A percentile compares a stretch with the other conserved stretches of the same genome.
Evolutionary conservation across 257 asterid genomes (phyloP).

Genomic region (Paulownia fortunei): DNA sequence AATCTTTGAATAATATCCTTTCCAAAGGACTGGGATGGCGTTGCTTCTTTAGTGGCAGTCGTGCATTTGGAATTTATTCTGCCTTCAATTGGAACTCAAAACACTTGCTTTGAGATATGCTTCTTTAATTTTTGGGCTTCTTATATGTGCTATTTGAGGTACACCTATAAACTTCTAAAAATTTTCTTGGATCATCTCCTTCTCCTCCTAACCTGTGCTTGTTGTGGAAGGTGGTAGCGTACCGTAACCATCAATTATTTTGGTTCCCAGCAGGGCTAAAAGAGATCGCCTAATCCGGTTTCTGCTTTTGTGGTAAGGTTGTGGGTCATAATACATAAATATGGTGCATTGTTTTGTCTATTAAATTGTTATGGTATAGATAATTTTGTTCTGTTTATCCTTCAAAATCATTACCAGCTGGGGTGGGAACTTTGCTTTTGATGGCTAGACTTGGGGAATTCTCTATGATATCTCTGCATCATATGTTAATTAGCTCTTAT

Average conservation of each 20-base stretch:
- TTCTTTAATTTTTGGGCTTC: constrained; percentile 2
- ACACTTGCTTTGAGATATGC: neutral
- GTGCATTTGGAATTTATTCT: neutral
- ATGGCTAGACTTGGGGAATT: too few species aligned
- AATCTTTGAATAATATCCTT: neutral
- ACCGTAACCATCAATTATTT: neutral
- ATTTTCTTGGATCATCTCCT: neutral
- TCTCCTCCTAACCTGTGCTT: neutral
- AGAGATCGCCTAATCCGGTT: neutral
- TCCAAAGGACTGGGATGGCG: neutral
- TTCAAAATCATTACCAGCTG: too few species aligned
- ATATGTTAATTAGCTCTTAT: too few species aligned
- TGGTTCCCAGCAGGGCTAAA: neutral
- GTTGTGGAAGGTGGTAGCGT: neutral
- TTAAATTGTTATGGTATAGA: too few species aligned
- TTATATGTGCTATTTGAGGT: neutral
- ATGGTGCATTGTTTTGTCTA: too few species aligned
- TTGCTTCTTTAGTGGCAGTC: neutral
- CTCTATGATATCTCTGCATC: too few species aligned
- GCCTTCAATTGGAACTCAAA: neutral
- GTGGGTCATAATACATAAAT: too few species aligned
- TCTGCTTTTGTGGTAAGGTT: too few species aligned
- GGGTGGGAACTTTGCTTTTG: too few species aligned
- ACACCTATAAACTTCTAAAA: neutral
- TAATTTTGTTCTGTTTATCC: too few species aligned